Evolutionary conservation across 306 rosid species (phyloP).

Genomic region (Datisca glomerata): DNA sequence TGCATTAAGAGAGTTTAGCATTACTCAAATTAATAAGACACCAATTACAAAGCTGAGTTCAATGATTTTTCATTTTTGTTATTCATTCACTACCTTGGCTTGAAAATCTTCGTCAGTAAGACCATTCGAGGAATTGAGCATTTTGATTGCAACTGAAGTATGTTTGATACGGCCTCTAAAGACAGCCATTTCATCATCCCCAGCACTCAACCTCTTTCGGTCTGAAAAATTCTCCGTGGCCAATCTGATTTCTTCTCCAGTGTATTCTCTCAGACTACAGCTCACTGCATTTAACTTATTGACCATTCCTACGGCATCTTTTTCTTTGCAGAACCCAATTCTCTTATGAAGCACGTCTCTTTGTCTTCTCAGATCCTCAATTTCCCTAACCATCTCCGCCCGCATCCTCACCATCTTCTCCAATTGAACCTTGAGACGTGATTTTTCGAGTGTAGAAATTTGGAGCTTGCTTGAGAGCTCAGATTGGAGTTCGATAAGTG

Average conservation of each 20-base stretch:
- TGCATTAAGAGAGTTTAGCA: slow-evolving; percentile 9
- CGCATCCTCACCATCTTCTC: slow-evolving; percentile 28
- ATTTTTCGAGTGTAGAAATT: slow-evolving; percentile 17
- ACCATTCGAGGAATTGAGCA: slow-evolving; percentile 17
- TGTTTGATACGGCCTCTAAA: slow-evolving; percentile 55
- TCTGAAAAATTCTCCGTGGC: slow-evolving; percentile 60
- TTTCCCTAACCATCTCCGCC: slow-evolving; percentile 33
- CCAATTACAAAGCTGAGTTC: background rate
- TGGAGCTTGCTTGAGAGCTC: slow-evolving; percentile 47
- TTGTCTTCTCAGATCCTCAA: slow-evolving; percentile 39
- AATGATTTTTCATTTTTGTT: too few relatives aligned
- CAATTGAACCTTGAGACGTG: slow-evolving; percentile 25
- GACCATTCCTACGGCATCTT: slow-evolving; percentile 59
- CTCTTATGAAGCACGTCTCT: slow-evolving; percentile 57
- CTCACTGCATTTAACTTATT: slow-evolving; percentile 19
- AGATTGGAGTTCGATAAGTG: slow-evolving; percentile 30
- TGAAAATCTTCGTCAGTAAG: slow-evolving; percentile 29
- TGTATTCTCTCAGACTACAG: slow-evolving; percentile 42
- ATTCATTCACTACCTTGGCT: slow-evolving; percentile 32
- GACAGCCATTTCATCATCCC: slow-evolving; percentile 22
- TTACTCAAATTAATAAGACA: too few relatives aligned
- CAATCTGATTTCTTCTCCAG: slow-evolving; percentile 37
- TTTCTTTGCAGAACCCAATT: slow-evolving; percentile 57
- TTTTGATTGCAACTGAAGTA: slow-evolving; percentile 41
- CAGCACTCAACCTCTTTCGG: slow-evolving; percentile 32